These are phyloP conservation scores for Pseudisothecium myosuroides DNA, from an alignment of 225 moss, liverwort and hornwort genomes.

Conservation along the genomic window DNA sequence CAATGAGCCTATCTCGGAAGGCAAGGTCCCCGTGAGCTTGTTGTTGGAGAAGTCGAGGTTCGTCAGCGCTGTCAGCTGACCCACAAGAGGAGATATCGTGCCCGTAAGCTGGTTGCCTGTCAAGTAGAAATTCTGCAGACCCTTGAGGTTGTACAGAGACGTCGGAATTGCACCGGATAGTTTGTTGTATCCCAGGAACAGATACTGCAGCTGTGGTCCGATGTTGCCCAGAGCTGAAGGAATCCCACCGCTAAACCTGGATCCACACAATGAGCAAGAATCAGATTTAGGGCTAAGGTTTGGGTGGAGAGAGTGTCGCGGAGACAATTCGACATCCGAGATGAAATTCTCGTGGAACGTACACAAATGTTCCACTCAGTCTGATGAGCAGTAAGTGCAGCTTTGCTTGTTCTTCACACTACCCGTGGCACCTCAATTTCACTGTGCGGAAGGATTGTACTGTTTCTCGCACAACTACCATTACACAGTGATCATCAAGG, in stretches of 20 bases:
- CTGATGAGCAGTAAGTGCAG: no score
- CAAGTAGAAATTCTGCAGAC: conserved; percentile 9
- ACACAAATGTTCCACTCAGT: no score
- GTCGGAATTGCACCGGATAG: conserved; percentile 1
- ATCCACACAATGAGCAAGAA: not conserved
- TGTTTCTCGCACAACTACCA: no score
- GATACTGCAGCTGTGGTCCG: not conserved
- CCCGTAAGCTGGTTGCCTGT: not conserved
- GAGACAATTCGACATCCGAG: no score
- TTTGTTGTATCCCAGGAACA: not conserved
- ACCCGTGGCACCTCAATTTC: no score
- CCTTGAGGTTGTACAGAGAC: conserved; percentile 4
- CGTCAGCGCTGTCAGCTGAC: not conserved
- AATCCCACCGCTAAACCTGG: not conserved
- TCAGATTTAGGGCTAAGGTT: no score
- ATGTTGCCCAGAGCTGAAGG: not conserved
- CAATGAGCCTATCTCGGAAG: not conserved
- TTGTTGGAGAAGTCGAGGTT: conserved; percentile 18
- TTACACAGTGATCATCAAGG: no score
- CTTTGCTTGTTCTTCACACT: no score
- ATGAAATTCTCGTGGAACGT: no score
- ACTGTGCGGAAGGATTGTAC: no score
- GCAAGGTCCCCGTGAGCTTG: not conserved
- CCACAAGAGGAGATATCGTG: not conserved
- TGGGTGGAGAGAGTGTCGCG: no score